phyloP scores from a whole-genome alignment of 495 filamentous ascomycete species.

The Penicillium pulvis region DNA sequence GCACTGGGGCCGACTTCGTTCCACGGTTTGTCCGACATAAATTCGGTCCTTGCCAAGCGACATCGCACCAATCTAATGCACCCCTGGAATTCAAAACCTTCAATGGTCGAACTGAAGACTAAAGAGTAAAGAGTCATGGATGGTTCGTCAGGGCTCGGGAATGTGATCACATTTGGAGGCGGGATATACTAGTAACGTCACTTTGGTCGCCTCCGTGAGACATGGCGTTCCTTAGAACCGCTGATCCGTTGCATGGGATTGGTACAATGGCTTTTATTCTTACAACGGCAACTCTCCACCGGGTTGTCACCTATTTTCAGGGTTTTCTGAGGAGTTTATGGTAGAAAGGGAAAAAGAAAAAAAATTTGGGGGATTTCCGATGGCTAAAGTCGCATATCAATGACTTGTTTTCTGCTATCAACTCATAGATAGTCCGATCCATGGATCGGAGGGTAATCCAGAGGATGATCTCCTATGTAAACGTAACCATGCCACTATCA shows the following conservation, averaged over 20 bases:
- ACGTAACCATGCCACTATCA: too few species aligned
- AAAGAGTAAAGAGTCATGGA: too few species aligned
- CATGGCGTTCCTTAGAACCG: constrained; percentile 20
- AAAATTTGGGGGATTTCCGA: constrained; percentile 12
- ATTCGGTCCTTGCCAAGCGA: constrained; percentile 5
- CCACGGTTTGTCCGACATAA: constrained; percentile 1
- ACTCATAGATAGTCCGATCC: not conserved
- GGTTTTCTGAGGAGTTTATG: not conserved
- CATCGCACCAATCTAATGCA: not conserved
- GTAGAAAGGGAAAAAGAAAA: not conserved
- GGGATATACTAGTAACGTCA: not conserved
- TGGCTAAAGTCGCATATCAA: not conserved
- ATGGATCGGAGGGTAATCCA: not conserved
- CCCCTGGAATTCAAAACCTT: constrained; percentile 5
- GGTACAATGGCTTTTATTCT: not conserved
- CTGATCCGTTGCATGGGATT: constrained; percentile 12
- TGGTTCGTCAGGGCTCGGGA: not conserved
- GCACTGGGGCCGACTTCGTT: not conserved
- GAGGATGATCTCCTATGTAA: not conserved
- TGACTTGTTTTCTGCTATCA: not conserved
- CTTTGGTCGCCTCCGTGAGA: constrained; percentile 9
- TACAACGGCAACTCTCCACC: constrained; percentile 2
- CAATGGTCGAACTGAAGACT: not conserved
- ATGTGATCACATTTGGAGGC: constrained; percentile 3
- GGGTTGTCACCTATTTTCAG: not conserved